Evolutionary conservation across 257 asterid species (phyloP), one percentile per base, ranked within the genome.

Genomic region (Solanum arcanum): DNA sequence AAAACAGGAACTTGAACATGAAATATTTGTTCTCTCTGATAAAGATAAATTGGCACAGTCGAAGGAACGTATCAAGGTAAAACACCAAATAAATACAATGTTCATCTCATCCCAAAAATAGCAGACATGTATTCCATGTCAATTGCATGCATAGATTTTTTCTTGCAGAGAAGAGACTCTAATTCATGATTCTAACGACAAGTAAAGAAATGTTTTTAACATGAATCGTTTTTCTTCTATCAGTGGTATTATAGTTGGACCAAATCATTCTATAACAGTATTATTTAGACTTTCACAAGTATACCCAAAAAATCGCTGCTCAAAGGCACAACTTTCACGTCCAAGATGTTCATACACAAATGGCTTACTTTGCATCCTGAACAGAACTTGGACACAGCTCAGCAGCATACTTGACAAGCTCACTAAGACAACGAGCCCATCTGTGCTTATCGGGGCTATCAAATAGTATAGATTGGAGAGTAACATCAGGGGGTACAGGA

Each of bases 361-460:
- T 89, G 81, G 88, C 95, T 94, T 91, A 96, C 99, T 96, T 97
- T 88, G 99, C 99, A 66, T 94, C 97, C 93, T 92, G 96, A 91
- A 95, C 98, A 87, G 99, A 95, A 92, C 94, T 91, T 78, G 99
- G 99, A 84, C 99, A 97, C 62, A 97, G 97, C 90, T 95, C 97
- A 60, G 98, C 96, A 83, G 99, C 97, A 76, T 97, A 97, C 91
- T 96, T 96, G 49, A 96, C 98, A 90, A 96, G 94, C 91, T 96
- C 99, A 89, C 99, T 95, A 60, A 97, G 93, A 90, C 99, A 97
- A 56, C 98, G 97, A 83, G 98, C 99, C 99, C 97, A 96, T 92
- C 99, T 93, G 88, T 96, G 95, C 94, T 97, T 97, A 89, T 97
- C 99, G 74, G 98, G 98, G 90, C 98, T 97, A 91, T 95, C 99